phyloP scores from a whole-genome alignment of 1,284 basidiomycete genomes.

The Tilletiopsis washingtonensis region DNA sequence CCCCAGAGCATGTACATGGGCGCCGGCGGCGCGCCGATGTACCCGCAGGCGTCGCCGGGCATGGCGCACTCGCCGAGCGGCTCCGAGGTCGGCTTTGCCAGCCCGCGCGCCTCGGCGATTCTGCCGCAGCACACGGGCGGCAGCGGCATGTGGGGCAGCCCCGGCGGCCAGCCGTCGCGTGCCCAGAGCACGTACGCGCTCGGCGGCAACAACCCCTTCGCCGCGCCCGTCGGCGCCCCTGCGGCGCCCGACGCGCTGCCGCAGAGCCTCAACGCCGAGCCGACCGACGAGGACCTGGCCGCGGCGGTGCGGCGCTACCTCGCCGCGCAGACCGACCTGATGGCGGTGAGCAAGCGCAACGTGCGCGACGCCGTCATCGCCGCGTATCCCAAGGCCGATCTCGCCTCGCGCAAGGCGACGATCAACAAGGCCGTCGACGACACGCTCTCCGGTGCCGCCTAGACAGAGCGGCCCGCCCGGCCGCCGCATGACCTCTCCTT shows the following conservation, averaged over 20 bases:
- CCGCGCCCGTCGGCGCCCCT: slow-evolving; percentile 4
- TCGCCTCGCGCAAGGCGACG: slow-evolving; percentile 24
- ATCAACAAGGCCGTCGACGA: slow-evolving; percentile 45
- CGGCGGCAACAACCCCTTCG: slow-evolving; percentile 21
- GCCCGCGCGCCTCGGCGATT: slow-evolving; percentile 12
- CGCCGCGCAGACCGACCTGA: slow-evolving; percentile 42
- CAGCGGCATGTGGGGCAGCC: slow-evolving; percentile 10
- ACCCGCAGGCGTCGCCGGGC: not conserved
- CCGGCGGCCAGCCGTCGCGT: not conserved
- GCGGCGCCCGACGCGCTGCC: slow-evolving; percentile 10
- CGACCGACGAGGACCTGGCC: slow-evolving; percentile 36
- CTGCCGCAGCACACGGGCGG: slow-evolving; percentile 27
- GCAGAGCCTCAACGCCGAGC: slow-evolving; percentile 20
- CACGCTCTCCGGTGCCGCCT: slow-evolving; percentile 28
- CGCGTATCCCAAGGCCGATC: slow-evolving; percentile 42
- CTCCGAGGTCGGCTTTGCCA: not conserved
- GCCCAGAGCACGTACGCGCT: not conserved
- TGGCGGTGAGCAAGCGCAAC: slow-evolving; percentile 42
- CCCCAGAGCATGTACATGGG: not conserved
- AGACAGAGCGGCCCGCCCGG: no score
- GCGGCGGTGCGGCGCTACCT: slow-evolving; percentile 33
- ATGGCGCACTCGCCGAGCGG: not conserved
- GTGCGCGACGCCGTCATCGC: slow-evolving; percentile 39
- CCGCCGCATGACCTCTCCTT: no score
- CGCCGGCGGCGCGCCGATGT: not conserved